Evolutionary conservation across 768 basidiomycete genomes (phyloP), one percentile per base, ranked within the genome.

Genomic region (Sporobolomyces phaffii): DNA sequence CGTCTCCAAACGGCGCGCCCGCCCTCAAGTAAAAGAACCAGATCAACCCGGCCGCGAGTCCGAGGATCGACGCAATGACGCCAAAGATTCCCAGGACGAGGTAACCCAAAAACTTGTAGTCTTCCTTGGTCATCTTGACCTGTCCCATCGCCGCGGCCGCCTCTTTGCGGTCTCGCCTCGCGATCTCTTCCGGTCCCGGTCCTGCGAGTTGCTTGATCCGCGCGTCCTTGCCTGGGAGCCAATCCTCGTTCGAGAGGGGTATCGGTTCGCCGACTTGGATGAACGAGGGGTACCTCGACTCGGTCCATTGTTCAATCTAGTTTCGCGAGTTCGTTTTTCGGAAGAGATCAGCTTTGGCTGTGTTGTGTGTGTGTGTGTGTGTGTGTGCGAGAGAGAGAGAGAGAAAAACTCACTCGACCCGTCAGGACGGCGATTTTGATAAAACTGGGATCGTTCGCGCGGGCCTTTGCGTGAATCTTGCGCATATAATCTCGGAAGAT

Each of bases 261-360:
- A 66, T 41, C 6, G 59, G 62, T 38, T 48, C 29, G 36, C 67
- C 67, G 22, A 63, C 33, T 15, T 20, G 9, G 48, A 99, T 84
- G 81, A 94, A 96, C 4, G 91, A 90, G 3, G 94, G 94, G 80
- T 90, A 99, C 77, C 93, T 82, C 72, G 86, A 88, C 78, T 97
- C 94, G 63, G 81, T 85, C 94, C 94, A 98, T 78, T 86, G 85
- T 73, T 97, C 93, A 77, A 98, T 90, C 90, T 81, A 7, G n/a
- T n/a, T n/a, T n/a, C n/a, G n/a, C n/a, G n/a, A n/a, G n/a, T n/a
- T n/a, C n/a, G n/a, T n/a, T n/a, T n/a, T n/a, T n/a, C n/a, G n/a
- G n/a, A n/a, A n/a, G n/a, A n/a, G n/a, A n/a, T n/a, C n/a, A n/a
- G n/a, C n/a, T n/a, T n/a, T n/a, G n/a, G n/a, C n/a, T n/a, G n/a